These are phyloP conservation scores for Pedinophyceae sp. DNA, from an alignment of 139 green algal genomes.

Conservation along the genomic window DNA sequence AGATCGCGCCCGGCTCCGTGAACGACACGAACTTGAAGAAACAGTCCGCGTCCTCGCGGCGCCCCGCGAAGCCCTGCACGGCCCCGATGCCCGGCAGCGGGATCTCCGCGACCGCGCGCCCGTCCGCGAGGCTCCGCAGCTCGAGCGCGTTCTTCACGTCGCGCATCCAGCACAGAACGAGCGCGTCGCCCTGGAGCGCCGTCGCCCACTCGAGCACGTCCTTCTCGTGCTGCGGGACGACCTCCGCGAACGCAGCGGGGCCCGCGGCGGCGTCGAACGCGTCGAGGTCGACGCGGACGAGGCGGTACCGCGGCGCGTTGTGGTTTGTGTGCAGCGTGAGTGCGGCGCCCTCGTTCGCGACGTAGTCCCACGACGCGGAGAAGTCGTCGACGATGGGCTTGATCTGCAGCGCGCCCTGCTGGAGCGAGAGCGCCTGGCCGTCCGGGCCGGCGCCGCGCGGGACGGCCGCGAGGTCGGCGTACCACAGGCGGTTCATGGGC, in stretches of 20 bases:
- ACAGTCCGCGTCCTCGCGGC: constrained; percentile 33
- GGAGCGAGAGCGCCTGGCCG: constrained; percentile 14
- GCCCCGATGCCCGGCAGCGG: constrained; percentile 43
- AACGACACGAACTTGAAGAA: constrained; percentile 66
- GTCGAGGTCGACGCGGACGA: constrained; percentile 4
- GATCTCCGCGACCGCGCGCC: constrained; percentile 21
- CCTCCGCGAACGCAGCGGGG: constrained; percentile 36
- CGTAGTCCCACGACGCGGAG: constrained; percentile 48
- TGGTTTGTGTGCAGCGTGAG: constrained; percentile 77
- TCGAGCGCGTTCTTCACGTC: constrained; percentile 41
- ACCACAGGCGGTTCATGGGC: constrained; percentile 58
- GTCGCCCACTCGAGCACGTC: constrained; percentile 44
- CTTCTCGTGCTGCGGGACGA: constrained; percentile 53
- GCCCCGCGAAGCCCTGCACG: constrained; percentile 33
- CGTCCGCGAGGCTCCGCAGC: constrained; percentile 27
- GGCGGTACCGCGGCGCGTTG: constrained; percentile 57
- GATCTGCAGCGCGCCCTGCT: constrained; percentile 27
- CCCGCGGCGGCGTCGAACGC: not conserved
- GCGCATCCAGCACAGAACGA: constrained; percentile 53
- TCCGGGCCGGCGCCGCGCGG: not conserved
- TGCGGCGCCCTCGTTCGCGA: constrained; percentile 53
- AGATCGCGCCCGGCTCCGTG: constrained; percentile 43
- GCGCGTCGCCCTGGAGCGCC: constrained; percentile 40
- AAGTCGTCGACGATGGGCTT: constrained; percentile 72
- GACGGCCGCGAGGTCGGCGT: constrained; percentile 13